Evolutionary conservation across 1,139 yeast genomes (phyloP), one percentile per base, ranked within the genome.

Genomic region (Yamadazyma conglobata): DNA sequence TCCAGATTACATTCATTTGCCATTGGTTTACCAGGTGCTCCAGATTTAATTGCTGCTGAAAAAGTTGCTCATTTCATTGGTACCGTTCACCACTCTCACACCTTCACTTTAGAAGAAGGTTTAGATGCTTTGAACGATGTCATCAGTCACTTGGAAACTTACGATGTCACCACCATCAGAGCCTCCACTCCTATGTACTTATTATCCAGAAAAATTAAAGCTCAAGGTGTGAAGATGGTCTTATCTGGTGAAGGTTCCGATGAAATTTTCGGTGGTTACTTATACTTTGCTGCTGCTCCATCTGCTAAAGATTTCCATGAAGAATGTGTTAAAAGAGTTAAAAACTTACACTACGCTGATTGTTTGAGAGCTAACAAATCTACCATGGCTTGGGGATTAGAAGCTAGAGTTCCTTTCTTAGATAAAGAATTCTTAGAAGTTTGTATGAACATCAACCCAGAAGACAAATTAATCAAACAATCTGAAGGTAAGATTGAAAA

Each of bases 381-480:
- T 20, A 91, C 99, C 41, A 86, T 91, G 96, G 98, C 99, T 24
- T 91, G 99, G 99, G 99, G 99, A 60, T 77, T 91, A 47, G 99
- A 91, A 70, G 98, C 98, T 39, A 85, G 99, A 68, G 98, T 91
- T 49, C 99, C 99, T 46, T 91, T 91, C 82, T 77, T 91, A 66
- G 99, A 91, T 64, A 86, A 80, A 68, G 75, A 81, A 56, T 91
- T 91, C 75, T 72, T 91, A 62, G 88, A 89, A 52, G 80, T 86
- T 29, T 79, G 94, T 62, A 84, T 91, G 96, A 82, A 84, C 81
- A 84, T 91, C 55, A 81, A 83, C 63, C 97, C 99, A 44, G 74
- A 75, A 47, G 96, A 91, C 53, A 93, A 91, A 71, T 55, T 88
- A 61, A 91, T 91, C 60, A 70, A 76, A 40, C 78, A 64, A 40